phyloP scores from a whole-genome alignment of 768 basidiomycete species.

The Phanerodontia chrysosporium region DNA sequence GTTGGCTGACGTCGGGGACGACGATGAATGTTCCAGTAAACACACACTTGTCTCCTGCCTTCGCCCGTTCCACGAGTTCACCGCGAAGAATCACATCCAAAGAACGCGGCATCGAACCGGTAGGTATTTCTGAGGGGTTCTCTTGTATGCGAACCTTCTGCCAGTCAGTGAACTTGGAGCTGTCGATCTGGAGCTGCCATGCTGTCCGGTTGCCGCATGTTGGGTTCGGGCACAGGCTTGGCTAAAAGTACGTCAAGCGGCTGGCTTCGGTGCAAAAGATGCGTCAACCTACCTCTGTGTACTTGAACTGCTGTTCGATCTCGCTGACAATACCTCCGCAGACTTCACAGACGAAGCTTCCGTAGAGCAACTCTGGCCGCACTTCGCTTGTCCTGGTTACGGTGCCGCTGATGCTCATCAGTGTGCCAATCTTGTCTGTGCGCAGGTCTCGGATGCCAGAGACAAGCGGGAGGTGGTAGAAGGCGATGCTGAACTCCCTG shows the following conservation, averaged over 20 bases:
- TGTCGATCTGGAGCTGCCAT: constrained; percentile 95
- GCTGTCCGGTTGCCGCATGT: constrained; percentile 86
- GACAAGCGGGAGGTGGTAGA: constrained; percentile 90
- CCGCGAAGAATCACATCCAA: constrained; percentile 93
- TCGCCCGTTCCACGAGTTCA: constrained; percentile 97
- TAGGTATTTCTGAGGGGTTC: constrained; percentile 97
- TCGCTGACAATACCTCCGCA: constrained; percentile 86
- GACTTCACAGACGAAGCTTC: constrained; percentile 89
- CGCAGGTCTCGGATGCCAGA: constrained; percentile 91
- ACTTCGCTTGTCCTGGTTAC: constrained; percentile 98
- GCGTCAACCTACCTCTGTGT: constrained; percentile 72
- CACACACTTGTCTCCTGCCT: constrained; percentile 97
- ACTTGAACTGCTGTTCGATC: constrained; percentile 99
- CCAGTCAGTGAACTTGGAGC: constrained; percentile 97
- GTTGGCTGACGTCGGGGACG: constrained; percentile 95
- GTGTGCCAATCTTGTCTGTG: constrained; percentile 89
- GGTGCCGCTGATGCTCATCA: constrained; percentile 95
- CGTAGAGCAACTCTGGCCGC: constrained; percentile 88
- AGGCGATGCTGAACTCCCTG: constrained; percentile 92
- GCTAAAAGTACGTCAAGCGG: constrained; percentile 42
- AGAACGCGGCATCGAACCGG: constrained; percentile 96
- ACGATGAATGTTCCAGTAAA: constrained; percentile 98
- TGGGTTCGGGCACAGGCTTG: constrained; percentile 89
- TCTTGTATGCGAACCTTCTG: constrained; percentile 99
- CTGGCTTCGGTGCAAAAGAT: constrained; percentile 5